These are phyloP conservation scores for Neofusicoccum cordaticola DNA, from an alignment of 2,329 filamentous ascomycete genomes.

Conservation along the genomic window DNA sequence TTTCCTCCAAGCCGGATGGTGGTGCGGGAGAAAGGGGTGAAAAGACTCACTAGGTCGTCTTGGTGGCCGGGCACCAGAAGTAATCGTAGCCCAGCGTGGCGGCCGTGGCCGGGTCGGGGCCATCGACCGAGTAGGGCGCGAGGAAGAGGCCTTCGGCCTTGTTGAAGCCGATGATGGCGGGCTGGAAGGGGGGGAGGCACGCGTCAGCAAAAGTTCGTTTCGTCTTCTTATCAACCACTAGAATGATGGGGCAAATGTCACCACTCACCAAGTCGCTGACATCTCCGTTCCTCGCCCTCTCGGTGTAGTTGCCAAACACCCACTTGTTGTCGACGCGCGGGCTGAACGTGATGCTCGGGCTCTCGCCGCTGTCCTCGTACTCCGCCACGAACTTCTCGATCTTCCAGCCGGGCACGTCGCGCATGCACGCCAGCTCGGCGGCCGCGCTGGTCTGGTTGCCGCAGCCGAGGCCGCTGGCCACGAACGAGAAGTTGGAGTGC, in stretches of 20 bases:
- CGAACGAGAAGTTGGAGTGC: conserved; percentile 39
- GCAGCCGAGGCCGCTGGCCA: conserved; percentile 38
- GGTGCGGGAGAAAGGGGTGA: background rate
- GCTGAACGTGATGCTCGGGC: conserved; percentile 28
- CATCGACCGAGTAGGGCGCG: conserved; percentile 31
- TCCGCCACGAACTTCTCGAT: conserved; percentile 34
- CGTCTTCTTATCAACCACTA: background rate
- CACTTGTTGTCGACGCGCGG: conserved; percentile 31
- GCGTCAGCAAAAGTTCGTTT: background rate
- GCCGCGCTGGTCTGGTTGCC: conserved; percentile 20
- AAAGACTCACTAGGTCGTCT: conserved; percentile 24
- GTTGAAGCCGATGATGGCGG: conserved; percentile 38
- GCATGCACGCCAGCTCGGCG: conserved; percentile 38
- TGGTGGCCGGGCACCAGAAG: conserved; percentile 32
- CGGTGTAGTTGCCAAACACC: conserved; percentile 36
- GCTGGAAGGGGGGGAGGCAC: conserved; percentile 16
- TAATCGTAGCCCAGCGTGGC: conserved; percentile 23
- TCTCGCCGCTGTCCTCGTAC: conserved; percentile 27
- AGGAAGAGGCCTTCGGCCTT: conserved; percentile 36
- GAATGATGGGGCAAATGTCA: background rate
- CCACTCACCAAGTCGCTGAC: background rate
- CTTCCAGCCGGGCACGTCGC: conserved; percentile 26
- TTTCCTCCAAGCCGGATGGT: background rate
- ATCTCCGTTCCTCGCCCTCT: conserved; percentile 27
- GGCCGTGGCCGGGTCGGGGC: conserved; percentile 24